phyloP scores from a whole-genome alignment of 2,329 filamentous ascomycete species.

The Paecilomyces sp. region DNA sequence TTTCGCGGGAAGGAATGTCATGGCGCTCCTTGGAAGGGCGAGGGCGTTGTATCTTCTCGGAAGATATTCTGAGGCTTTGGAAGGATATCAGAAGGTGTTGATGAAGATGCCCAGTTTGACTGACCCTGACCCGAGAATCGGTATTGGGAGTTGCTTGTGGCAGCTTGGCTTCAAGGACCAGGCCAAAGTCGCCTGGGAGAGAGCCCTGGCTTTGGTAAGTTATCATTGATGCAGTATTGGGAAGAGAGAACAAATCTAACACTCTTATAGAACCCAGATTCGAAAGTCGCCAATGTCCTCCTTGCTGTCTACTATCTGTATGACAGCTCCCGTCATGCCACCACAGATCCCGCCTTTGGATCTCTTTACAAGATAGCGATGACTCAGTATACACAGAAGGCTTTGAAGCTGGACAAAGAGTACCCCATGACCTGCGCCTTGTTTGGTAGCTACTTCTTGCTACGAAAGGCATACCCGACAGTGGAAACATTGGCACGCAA shows the following conservation, averaged over 20 bases:
- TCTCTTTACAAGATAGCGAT: slow-evolving; percentile 86
- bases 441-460: slow-evolving; percentile 84
- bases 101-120: slow-evolving; percentile 77
- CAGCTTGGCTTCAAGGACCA: slow-evolving; percentile 91
- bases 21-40: slow-evolving; percentile 85
- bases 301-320: slow-evolving; percentile 87
- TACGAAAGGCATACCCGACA: slow-evolving; percentile 69
- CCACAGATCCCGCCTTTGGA: slow-evolving; percentile 78
- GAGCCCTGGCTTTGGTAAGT: slow-evolving; percentile 67
- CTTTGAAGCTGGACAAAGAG: slow-evolving; percentile 89
- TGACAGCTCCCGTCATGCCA: slow-evolving; percentile 72
- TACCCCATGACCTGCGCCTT: slow-evolving; percentile 83
- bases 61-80: slow-evolving; percentile 75
- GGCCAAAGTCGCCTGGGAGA: slow-evolving; percentile 83
- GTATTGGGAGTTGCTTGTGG: slow-evolving; percentile 96
- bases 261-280: slow-evolving; percentile 55
- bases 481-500: slow-evolving; percentile 84
- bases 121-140: slow-evolving; percentile 91
- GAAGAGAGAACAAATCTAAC: slow-evolving; percentile 1
- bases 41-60: slow-evolving; percentile 79
- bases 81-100: slow-evolving; percentile 80
- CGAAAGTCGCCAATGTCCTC: slow-evolving; percentile 83
- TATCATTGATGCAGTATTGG: background rate
- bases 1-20: slow-evolving; percentile 79
- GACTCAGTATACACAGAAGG: slow-evolving; percentile 86